phyloP scores from a whole-genome alignment of 78 protist species.

The Speleostelium caveatum region DNA sequence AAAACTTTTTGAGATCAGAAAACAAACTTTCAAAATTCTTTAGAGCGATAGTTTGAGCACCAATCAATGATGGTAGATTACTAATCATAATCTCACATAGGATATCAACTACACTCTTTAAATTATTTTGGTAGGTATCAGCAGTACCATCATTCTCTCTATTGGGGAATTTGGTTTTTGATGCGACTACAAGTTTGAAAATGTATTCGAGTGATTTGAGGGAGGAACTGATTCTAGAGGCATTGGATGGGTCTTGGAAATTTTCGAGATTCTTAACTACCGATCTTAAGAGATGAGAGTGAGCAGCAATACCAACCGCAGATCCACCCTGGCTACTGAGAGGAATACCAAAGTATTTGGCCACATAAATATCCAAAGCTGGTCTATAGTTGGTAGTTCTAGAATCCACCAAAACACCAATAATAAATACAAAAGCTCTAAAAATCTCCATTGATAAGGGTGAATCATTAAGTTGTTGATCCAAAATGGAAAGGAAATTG shows the following conservation, averaged over 20 bases:
- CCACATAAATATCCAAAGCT: slow-evolving; percentile 46
- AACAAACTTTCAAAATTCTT: slow-evolving; percentile 70
- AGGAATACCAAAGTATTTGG: slow-evolving; percentile 58
- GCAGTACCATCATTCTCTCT: slow-evolving; percentile 17
- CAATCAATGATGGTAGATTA: slow-evolving; percentile 52
- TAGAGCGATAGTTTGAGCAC: slow-evolving; percentile 69
- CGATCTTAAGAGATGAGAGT: slow-evolving; percentile 55
- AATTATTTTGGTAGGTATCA: slow-evolving; percentile 49
- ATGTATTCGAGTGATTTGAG: slow-evolving; percentile 65
- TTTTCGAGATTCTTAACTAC: slow-evolving; percentile 71
- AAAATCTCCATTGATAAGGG: slow-evolving; percentile 71
- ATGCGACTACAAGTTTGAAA: slow-evolving; percentile 68
- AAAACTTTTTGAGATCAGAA: slow-evolving; percentile 57
- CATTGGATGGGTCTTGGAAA: slow-evolving; percentile 65
- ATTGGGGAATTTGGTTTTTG: slow-evolving; percentile 31
- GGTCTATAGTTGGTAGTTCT: slow-evolving; percentile 65
- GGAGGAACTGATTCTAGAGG: slow-evolving; percentile 48
- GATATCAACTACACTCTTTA: slow-evolving; percentile 63
- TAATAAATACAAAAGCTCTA: slow-evolving; percentile 45
- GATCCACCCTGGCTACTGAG: not conserved
- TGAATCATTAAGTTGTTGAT: slow-evolving; percentile 72
- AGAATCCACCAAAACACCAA: slow-evolving; percentile 53
- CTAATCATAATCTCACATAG: slow-evolving; percentile 74
- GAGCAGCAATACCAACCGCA: slow-evolving; percentile 42
- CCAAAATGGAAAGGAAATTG: slow-evolving; percentile 59